Evolutionary conservation across 352 stramenopile species (phyloP), one percentile per base, ranked within the genome.

Genomic region (Pythium myriotylum): DNA sequence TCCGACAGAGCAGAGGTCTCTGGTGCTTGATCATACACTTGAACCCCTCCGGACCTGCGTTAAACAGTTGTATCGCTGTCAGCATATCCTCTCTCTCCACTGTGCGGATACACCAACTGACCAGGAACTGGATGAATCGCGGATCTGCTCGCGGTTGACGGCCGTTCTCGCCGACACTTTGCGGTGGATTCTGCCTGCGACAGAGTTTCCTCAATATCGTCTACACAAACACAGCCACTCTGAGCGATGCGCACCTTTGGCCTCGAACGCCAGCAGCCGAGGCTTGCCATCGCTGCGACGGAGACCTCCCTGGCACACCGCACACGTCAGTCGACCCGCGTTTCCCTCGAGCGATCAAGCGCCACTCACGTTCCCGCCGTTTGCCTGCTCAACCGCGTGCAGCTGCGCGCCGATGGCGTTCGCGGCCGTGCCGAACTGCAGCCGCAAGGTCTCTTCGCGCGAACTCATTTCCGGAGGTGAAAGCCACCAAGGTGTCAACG

Each of bases 371-470:
- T 74, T 61, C n/a, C 65, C 52, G 33, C 58, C 61, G 53, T 84
- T 84, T 33, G 49, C 52, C 20, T 73, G 68, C 52, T 88, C 65
- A 42, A 90, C 65, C 6, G 59, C 65, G 49, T 78, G 48, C 73
- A 77, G 84, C 61, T 90, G 81, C 41, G 76, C 86, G 58, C 80
- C 78, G 42, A 91, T 77, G 22, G 84, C 81, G 52, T 73, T 90
- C 26, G 84, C 54, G 4, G 84, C 84, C 51, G 80, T 76, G 61
- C 84, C 84, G 52, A 93, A 93, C 57, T 90, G 76, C 62, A 93
- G 62, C 1, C 81, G 72, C 60, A 93, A 59, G 51, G 76, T 89
- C 61, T 89, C 81, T 81, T 79, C 68, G 23, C 37, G 29, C 42
- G 50, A 24, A 20, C 37, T 13, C 42, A 49, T 49, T 35, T n/a